Percentiles rank a stretch among this genome's conserved stretches.
Evolutionary conservation across 345 rosid species (phyloP).

Genomic region (Erucastrum elatum): DNA sequence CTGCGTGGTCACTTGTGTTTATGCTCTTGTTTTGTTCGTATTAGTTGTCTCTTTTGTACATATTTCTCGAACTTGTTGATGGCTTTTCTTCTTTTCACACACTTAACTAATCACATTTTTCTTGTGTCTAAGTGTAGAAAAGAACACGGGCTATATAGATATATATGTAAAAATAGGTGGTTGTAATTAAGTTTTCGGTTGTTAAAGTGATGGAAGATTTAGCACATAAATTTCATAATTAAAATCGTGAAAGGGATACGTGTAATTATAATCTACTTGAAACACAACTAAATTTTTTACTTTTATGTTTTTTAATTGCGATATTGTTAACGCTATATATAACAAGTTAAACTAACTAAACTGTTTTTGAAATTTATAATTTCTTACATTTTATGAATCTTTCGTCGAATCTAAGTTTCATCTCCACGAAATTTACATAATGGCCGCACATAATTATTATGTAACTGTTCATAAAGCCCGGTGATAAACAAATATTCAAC

Average conservation of each 20-base stretch:
- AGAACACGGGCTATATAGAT: neutral
- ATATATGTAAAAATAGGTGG: neutral
- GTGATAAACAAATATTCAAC: neutral
- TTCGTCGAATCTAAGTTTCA: neutral
- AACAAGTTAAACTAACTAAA: neutral
- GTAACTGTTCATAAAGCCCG: conserved; percentile 8
- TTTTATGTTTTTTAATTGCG: neutral
- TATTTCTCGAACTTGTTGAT: conserved; percentile 12
- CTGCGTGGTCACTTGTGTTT: conserved; percentile 11
- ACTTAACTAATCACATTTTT: conserved; percentile 1
- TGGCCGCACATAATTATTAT: neutral
- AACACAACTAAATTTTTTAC: neutral
- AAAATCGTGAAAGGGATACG: neutral
- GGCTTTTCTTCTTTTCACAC: conserved; percentile 30
- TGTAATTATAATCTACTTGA: neutral
- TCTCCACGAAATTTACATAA: conserved; percentile 18
- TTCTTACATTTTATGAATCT: neutral
- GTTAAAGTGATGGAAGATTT: neutral
- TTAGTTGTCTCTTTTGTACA: neutral
- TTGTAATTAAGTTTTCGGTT: neutral
- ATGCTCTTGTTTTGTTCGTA: conserved; percentile 33
- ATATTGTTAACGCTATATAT: neutral
- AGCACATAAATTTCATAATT: neutral
- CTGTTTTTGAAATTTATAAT: neutral
- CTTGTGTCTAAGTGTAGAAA: neutral